Evolutionary conservation across 106 monocot species (phyloP), one percentile per base, ranked within the genome.

Genomic region (Amphibolis antarctica): DNA sequence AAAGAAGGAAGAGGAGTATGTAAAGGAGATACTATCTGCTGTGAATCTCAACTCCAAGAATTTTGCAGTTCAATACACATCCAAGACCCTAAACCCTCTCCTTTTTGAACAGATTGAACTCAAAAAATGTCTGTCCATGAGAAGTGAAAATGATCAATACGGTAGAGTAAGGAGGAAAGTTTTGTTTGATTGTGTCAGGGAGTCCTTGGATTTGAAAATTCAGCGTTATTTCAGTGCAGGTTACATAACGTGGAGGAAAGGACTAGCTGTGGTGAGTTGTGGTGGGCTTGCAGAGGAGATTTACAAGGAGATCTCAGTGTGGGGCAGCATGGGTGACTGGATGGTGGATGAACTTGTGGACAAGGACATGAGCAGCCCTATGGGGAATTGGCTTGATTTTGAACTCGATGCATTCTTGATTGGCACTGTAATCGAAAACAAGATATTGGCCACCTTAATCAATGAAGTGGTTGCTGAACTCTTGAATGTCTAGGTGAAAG

Each of bases 261-360:
- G 96, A 22, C 36, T 42, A 15, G 63, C 62, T 9, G 14, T 81
- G 26, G 18, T 62, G 6, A 15, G 31, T 14, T 53, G 1, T 3
- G 63, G 64, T 17, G 59, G 70, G 18, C 62, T 85, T 45, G 76
- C 84, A 0, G 80, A 78, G 53, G 71, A 79, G 56, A 31, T 90
- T 4, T 82, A 74, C 58, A 56, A 28, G 48, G 82, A 90, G 75
- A 74, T 90, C 13, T 80, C 73, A 21, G 60, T 67, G 19, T 86
- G 79, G 83, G 76, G 67, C 28, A 70, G 69, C 52, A 80, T 78
- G 55, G 86, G 72, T 55, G 86, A 86, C 29, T 78, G 79, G 63
- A 82, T 86, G 89, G 86, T 89, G 42, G 96, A 96, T 55, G 86
- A 86, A 53, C 73, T 96, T 31, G 96, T 96, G 23, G 83, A 90